phyloP scores from a whole-genome alignment of 176 grass and related monocot genomes.

The Eragrostis nindensis region DNA sequence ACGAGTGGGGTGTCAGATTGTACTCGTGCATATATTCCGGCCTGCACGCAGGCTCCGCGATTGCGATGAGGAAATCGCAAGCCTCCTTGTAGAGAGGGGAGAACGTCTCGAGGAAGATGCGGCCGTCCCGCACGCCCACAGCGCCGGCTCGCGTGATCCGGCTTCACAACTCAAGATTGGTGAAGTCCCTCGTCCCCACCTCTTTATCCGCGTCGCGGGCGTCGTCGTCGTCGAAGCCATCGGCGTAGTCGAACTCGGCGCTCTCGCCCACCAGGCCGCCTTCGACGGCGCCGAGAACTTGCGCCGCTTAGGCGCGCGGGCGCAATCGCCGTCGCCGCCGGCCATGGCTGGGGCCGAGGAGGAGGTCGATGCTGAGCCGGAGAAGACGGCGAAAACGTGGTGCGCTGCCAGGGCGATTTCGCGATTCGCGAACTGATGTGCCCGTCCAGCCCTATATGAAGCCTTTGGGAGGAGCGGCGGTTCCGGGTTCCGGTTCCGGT shows the following conservation, averaged over 20 bases:
- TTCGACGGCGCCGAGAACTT: constrained; percentile 61
- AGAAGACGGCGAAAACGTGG: background rate
- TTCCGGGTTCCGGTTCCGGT: too few species aligned
- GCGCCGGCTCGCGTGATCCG: constrained; percentile 70
- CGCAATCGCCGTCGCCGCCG: constrained; percentile 66
- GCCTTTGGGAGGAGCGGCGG: too few species aligned
- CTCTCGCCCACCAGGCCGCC: constrained; percentile 58
- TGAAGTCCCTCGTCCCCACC: constrained; percentile 92
- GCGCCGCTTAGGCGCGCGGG: constrained; percentile 61
- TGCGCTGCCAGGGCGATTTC: background rate
- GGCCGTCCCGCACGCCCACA: constrained; percentile 93
- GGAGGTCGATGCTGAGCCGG: constrained; percentile 5
- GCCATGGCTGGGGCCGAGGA: constrained; percentile 44
- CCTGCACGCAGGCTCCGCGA: constrained; percentile 91
- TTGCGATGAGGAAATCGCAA: constrained; percentile 96
- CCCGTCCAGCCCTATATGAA: background rate
- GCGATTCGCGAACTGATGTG: background rate
- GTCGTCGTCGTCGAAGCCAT: constrained; percentile 85
- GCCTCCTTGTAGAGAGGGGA: constrained; percentile 97
- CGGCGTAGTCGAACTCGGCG: constrained; percentile 74
- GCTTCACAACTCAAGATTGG: constrained; percentile 86
- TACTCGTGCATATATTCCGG: constrained; percentile 97
- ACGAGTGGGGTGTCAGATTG: constrained; percentile 90
- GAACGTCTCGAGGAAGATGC: constrained; percentile 93
- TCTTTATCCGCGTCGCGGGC: constrained; percentile 64